phyloP scores from a whole-genome alignment of 805 yeast species.

The Yamadazyma insecticola region DNA sequence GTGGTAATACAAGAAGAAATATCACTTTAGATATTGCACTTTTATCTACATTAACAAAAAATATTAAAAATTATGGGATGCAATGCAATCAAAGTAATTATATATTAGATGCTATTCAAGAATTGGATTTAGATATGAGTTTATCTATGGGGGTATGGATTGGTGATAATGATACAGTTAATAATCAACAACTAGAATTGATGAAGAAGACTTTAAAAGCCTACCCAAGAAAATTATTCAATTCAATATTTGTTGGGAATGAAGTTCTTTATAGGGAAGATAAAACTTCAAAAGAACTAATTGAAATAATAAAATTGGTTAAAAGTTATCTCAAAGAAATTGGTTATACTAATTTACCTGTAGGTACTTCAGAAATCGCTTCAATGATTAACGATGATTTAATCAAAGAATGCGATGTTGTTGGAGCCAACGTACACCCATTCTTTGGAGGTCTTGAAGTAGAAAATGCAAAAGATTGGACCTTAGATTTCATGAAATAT shows the following conservation, averaged over 20 bases:
- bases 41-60: constrained; percentile 51
- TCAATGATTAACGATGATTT: constrained; percentile 38
- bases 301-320: constrained; percentile 38
- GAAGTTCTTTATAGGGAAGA: constrained; percentile 59
- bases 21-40: constrained; percentile 53
- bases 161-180: constrained; percentile 40
- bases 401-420: constrained; percentile 44
- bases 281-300: constrained; percentile 29
- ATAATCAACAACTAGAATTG: constrained; percentile 41
- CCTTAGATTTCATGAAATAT: constrained; percentile 40
- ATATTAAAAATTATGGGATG: constrained; percentile 55
- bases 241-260: constrained; percentile 55
- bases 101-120: constrained; percentile 50
- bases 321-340: constrained; percentile 31
- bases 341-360: constrained; percentile 37
- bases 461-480: constrained; percentile 48
- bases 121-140: constrained; percentile 49
- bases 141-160: constrained; percentile 64
- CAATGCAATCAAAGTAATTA: constrained; percentile 55
- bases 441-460: constrained; percentile 58
- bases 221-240: constrained; percentile 45
- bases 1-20: constrained; percentile 47
- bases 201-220: constrained; percentile 38
- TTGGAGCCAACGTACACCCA: constrained; percentile 66
- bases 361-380: constrained; percentile 63